Evolutionary conservation across 202 grass and related monocot species (phyloP).

Genomic region (Alloteropsis angusta): DNA sequence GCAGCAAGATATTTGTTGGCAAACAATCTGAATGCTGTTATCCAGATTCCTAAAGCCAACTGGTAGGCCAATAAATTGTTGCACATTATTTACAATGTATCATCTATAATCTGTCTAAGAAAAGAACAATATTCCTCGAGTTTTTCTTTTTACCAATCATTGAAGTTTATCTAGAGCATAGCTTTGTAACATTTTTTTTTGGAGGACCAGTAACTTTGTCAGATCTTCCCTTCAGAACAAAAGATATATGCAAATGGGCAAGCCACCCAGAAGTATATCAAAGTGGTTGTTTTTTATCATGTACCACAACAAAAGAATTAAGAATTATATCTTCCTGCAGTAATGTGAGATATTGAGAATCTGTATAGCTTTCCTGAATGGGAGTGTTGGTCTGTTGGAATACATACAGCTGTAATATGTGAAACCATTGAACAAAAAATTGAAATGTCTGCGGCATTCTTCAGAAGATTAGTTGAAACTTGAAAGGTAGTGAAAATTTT

Average conservation of each 20-base stretch:
- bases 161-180: not conserved
- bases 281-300: not conserved
- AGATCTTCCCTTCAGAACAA: not conserved
- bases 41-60: not conserved
- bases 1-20: not conserved
- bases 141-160: too few species aligned
- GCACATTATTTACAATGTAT: not conserved
- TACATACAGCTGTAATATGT: not conserved
- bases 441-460: not conserved
- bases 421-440: not conserved
- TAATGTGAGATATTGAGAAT: not conserved
- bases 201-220: not conserved
- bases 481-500: conserved; percentile 5
- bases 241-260: not conserved
- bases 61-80: not conserved
- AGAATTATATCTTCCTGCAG: not conserved
- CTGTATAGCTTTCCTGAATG: conserved; percentile 16
- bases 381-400: not conserved
- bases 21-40: not conserved
- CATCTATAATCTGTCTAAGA: not conserved
- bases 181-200: not conserved
- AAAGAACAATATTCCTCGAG: not conserved
- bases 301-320: not conserved
- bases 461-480: not conserved
- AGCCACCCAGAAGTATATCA: not conserved